These are phyloP conservation scores for Huntiella abstrusa DNA, from an alignment of 2,329 filamentous ascomycete species.

Conservation along the genomic window DNA sequence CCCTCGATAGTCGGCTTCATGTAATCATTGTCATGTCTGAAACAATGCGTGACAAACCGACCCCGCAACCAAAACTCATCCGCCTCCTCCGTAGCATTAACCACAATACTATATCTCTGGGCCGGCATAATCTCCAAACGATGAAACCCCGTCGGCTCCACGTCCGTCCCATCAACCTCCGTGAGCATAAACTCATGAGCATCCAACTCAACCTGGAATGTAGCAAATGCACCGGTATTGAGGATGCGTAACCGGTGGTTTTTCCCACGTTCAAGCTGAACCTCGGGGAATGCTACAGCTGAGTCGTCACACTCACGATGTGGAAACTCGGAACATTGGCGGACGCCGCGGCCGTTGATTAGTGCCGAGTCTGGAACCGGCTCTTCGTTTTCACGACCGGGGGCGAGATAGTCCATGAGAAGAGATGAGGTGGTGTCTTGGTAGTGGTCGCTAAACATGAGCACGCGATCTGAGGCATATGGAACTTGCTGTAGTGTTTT, in stretches of 20 bases:
- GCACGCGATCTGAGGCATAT: slow-evolving; percentile 31
- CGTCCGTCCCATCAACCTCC: slow-evolving; percentile 51
- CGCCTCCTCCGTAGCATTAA: slow-evolving; percentile 37
- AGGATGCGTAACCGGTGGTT: slow-evolving; percentile 48
- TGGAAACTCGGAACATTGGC: slow-evolving; percentile 18
- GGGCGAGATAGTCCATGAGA: slow-evolving; percentile 33
- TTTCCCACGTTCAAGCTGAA: slow-evolving; percentile 32
- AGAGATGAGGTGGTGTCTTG: slow-evolving; percentile 36
- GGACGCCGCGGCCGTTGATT: slow-evolving; percentile 35
- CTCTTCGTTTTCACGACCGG: slow-evolving; percentile 38
- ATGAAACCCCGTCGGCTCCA: slow-evolving; percentile 38
- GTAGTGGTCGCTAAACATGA: slow-evolving; percentile 59
- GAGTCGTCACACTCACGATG: slow-evolving; percentile 27
- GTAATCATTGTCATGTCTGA: slow-evolving; percentile 17
- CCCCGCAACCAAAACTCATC: slow-evolving; percentile 46
- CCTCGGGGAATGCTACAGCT: slow-evolving; percentile 20
- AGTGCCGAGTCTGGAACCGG: slow-evolving; percentile 47
- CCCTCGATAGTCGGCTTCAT: slow-evolving; percentile 18
- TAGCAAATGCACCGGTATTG: slow-evolving; percentile 52
- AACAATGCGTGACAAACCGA: slow-evolving; percentile 23
- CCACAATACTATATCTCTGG: slow-evolving; percentile 49
- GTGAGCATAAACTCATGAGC: slow-evolving; percentile 45
- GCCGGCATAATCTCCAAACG: slow-evolving; percentile 49
- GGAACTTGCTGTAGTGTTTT: slow-evolving; percentile 16
- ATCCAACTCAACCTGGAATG: slow-evolving; percentile 54